Evolutionary conservation across 2,329 filamentous ascomycete species (phyloP), one percentile per base, ranked within the genome.

Genomic region (Colletotrichum truncatum): DNA sequence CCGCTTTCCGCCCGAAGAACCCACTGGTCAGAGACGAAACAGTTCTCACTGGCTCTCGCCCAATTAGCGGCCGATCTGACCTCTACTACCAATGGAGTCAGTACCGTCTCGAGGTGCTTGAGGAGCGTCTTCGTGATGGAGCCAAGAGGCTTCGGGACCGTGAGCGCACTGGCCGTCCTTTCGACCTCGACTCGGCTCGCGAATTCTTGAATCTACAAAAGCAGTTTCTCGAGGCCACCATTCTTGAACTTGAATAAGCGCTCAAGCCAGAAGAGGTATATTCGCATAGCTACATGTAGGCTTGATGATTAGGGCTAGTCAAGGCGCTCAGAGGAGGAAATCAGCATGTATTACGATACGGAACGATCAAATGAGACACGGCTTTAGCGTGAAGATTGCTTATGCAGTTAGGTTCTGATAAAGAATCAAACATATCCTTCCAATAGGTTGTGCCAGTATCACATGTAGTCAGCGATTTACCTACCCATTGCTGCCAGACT

Each of bases 41-140:
- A 2, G 85, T 87, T 3, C 79, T 91, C 48, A 86, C 82, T 3
- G 89, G 85, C 1, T 84, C 90, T n/a, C 84, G 88, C 1, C 80
- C 80, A 1, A 85, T 90, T 67, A 89, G 87, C 4, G 78, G 89
- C 67, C 76, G 88, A 3, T 78, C 79, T 0, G 83, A 86, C 69
- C 78, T 91, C 6, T 91, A 91, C 75, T 81, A 82, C 63, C 84
- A 89, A 73, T 91, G 87, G 73, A 79, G 80, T 12, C 82, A 88
- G 69, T 91, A 91, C 73, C 84, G 89, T 4, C 81, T 91, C 10
- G 84, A 89, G 69, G 88, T 89, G 18, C 77, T 91, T 16, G 85
- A 89, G 72, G 85, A 89, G 73, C 84, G 88, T 2, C 67, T 76
- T 43, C 64, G 72, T 8, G 64, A 41, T 23, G 52, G 67, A 26